Conservation (phyloP, 257 asterid genomes). For the Catharanthus roseus region DNA sequence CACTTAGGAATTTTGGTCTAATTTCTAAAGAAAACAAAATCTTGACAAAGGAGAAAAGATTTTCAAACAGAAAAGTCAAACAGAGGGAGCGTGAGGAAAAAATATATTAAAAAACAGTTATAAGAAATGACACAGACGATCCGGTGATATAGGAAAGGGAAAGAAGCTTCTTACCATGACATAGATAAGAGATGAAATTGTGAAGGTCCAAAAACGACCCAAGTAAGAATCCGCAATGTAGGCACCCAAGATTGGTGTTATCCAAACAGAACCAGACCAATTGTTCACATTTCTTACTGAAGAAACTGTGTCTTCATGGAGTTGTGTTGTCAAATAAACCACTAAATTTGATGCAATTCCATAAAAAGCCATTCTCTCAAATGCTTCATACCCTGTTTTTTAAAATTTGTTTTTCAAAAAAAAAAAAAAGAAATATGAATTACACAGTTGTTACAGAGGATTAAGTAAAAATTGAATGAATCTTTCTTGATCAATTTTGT, state of each 20-base stretch:
- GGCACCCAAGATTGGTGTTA: conserved; percentile 84
- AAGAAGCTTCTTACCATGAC: conserved; percentile 45
- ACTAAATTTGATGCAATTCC: conserved; percentile 89
- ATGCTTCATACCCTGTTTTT: conserved; percentile 80
- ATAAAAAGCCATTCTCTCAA: conserved; percentile 89
- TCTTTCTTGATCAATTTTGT: too few relatives aligned
- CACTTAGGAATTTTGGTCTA: conserved; percentile 2
- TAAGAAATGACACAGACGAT: too few relatives aligned
- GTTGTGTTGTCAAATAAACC: conserved; percentile 74
- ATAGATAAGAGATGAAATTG: conserved; percentile 67
- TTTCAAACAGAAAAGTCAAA: too few relatives aligned
- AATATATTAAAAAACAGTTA: too few relatives aligned
- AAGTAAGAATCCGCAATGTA: conserved; percentile 75
- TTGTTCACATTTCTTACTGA: conserved; percentile 79
- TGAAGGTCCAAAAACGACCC: conserved; percentile 93
- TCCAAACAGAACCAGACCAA: conserved; percentile 93
- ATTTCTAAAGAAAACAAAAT: neutral
- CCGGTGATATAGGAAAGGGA: neutral
- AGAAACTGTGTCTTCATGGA: conserved; percentile 74
- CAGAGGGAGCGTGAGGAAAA: too few relatives aligned
- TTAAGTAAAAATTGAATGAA: too few relatives aligned
- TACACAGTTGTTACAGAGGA: neutral
- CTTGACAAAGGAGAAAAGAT: too few relatives aligned
- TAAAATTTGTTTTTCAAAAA: too few relatives aligned
- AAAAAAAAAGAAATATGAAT: neutral